phyloP scores from a whole-genome alignment of 805 yeast species.

The Metschnikowia anglica region DNA sequence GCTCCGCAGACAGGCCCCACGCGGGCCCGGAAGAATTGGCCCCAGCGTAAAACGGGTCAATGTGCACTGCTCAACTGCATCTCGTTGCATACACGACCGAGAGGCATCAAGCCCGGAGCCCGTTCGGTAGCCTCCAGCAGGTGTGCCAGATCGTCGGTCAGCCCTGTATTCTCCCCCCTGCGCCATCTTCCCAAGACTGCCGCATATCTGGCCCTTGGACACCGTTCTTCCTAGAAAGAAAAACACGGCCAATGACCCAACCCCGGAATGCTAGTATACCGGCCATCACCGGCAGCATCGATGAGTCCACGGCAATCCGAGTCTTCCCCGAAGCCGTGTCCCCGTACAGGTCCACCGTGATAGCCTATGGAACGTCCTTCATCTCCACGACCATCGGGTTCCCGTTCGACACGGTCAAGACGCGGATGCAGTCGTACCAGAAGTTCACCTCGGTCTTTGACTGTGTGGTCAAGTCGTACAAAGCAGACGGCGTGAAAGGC shows the following conservation, averaged over 20 bases:
- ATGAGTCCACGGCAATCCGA: conserved; percentile 45
- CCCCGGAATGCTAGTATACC: conserved; percentile 36
- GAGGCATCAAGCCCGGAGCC: too few species aligned
- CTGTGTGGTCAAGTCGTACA: conserved; percentile 56
- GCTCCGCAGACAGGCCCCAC: too few species aligned
- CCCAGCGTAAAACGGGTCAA: too few species aligned
- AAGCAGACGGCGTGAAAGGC: conserved; percentile 64
- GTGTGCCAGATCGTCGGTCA: too few species aligned
- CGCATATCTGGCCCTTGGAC: too few species aligned
- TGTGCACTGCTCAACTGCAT: too few species aligned
- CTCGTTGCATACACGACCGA: too few species aligned
- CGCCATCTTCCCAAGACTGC: too few species aligned
- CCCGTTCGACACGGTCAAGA: conserved; percentile 84
- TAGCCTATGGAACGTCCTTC: conserved; percentile 65
- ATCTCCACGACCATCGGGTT: conserved; percentile 70
- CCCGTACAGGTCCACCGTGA: conserved; percentile 55
- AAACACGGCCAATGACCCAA: not conserved
- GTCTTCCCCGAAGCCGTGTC: conserved; percentile 47
- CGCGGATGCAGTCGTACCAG: conserved; percentile 78
- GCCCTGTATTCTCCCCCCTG: too few species aligned
- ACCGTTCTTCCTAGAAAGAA: too few species aligned
- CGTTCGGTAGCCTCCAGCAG: too few species aligned
- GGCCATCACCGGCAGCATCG: conserved; percentile 59
- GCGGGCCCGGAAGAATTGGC: too few species aligned
- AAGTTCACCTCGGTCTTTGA: conserved; percentile 52